A percentile compares a stretch with the other conserved stretches of the same genome.
Conservation (phyloP, 192 early-diverging fungal genomes). For the Backusella tuberculispora region DNA sequence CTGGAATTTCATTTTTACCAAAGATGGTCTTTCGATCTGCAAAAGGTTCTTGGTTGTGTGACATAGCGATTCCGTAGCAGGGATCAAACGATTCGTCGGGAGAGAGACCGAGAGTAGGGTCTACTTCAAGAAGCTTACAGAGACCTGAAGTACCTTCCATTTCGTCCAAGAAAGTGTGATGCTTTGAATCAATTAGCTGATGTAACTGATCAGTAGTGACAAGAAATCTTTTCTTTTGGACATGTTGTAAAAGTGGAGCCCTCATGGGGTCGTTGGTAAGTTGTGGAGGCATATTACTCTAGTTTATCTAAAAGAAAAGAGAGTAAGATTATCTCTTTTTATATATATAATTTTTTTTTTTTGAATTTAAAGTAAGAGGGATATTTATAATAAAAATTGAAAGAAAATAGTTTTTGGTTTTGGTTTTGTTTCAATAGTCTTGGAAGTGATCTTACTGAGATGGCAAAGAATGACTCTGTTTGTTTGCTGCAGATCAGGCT, state of each 20-base stretch:
- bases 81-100: constrained; percentile 47
- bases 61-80: constrained; percentile 24
- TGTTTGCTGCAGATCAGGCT: constrained; percentile 17
- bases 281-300: constrained; percentile 21
- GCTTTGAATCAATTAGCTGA: constrained; percentile 67
- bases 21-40: constrained; percentile 46
- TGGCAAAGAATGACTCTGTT: constrained; percentile 18
- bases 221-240: constrained; percentile 5
- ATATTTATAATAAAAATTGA: not conserved
- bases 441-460: constrained; percentile 2
- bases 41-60: constrained; percentile 27
- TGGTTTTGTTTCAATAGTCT: not conserved
- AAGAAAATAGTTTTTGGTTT: not conserved
- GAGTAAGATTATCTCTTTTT: not conserved
- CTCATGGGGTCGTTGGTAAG: not conserved
- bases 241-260: constrained; percentile 21
- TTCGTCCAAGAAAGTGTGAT: constrained; percentile 55
- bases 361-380: not conserved
- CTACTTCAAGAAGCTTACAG: constrained; percentile 62
- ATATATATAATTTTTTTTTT: constrained; percentile 2
- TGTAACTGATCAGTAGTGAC: constrained; percentile 14
- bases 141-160: constrained; percentile 63
- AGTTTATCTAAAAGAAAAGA: not conserved
- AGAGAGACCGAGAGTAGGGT: constrained; percentile 62
- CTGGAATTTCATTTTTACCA: constrained; percentile 62